Percentiles rank a stretch among this genome's conserved stretches.
Conservation (phyloP, 2,329 filamentous ascomycete species). For the Colletotrichum simmondsii region DNA sequence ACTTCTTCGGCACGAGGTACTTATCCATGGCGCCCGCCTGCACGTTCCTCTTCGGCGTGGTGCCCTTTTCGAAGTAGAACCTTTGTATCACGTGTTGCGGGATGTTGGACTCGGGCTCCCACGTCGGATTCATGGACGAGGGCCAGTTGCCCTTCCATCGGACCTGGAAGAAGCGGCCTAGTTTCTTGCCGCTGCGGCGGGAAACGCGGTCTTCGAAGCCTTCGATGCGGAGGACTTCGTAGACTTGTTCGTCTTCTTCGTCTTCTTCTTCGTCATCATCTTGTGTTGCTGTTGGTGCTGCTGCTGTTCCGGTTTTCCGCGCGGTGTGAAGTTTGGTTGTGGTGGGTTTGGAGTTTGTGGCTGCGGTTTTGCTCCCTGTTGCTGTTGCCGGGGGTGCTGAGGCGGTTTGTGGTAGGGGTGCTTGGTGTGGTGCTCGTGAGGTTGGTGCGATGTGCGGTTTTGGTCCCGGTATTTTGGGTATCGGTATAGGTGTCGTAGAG, state of each 20-base stretch:
- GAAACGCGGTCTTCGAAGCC: conserved; percentile 51
- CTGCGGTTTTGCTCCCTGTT: neutral
- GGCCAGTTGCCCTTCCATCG: conserved; percentile 70
- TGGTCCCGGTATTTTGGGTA: neutral
- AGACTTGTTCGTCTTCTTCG: conserved; percentile 43
- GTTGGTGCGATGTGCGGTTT: neutral
- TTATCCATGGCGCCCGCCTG: conserved; percentile 30
- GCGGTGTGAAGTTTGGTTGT: neutral
- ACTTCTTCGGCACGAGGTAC: conserved; percentile 37
- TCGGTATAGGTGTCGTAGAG: neutral
- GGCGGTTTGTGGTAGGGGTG: neutral
- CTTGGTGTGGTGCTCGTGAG: neutral
- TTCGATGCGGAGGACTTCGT: conserved; percentile 58
- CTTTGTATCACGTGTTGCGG: conserved; percentile 50
- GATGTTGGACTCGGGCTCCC: conserved; percentile 67
- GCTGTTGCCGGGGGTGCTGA: neutral
- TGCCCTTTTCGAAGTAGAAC: conserved; percentile 48
- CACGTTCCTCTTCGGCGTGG: conserved; percentile 28
- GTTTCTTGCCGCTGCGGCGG: conserved; percentile 40
- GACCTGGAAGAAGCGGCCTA: conserved; percentile 60
- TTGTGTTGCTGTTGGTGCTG: neutral
- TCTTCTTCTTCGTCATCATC: conserved; percentile 26
- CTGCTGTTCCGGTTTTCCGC: neutral
- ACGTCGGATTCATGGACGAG: conserved; percentile 64
- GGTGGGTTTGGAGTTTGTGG: neutral